Base-by-base conservation (phyloP, 805 yeast genomes). In the Kluyveromyces starmeri region DNA sequence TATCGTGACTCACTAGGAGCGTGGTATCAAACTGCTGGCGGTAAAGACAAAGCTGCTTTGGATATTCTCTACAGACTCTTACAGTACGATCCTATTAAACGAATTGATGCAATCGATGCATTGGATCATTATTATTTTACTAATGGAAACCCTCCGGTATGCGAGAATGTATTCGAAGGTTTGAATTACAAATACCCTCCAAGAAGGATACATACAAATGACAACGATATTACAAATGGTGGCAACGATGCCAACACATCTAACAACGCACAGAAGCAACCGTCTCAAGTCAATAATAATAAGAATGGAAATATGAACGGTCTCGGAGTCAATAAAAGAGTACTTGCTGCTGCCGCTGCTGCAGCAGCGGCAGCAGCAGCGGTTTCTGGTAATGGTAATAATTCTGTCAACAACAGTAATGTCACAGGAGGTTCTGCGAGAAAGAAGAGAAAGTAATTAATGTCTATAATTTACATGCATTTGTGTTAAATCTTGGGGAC, bases 11-110 rank as follows among this genome's bases (percentile, higher is more conserved):
- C 80, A 47, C 61, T 92, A 25, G 74, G 74, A 26, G 75, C 78
- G 9, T 92, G 98, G 98, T 89, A 80, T 54, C 82, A 79, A 41
- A 68, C 83, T 2, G 75, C 83, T 19, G 94, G 94, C 10, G 89
- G 84, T 0, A 64, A 75, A 5, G 82, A 80, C 51, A 72, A 71
- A 38, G 67, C 67, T 44, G 86, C 95, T 27, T 65, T 83, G 14
- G 71, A 73, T 38, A 61, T 89, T 18, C 59, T 89, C 18, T 62
- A 71, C 23, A 70, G 71, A 27, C 53, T 92, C 25, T 58, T 92
- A 34, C 81, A 73, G 39, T 92, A 86, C 55, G 95, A 92, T 51
- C 97, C 98, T 0, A 67, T 77, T 6, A 65, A 64, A 16, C 64
- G 98, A 42, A 59, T 88, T 27, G 83, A 89, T 16, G 95, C 97